These are phyloP conservation scores for Trichoderma erinaceum DNA, from an alignment of 495 filamentous ascomycete genomes.

Conservation along the genomic window DNA sequence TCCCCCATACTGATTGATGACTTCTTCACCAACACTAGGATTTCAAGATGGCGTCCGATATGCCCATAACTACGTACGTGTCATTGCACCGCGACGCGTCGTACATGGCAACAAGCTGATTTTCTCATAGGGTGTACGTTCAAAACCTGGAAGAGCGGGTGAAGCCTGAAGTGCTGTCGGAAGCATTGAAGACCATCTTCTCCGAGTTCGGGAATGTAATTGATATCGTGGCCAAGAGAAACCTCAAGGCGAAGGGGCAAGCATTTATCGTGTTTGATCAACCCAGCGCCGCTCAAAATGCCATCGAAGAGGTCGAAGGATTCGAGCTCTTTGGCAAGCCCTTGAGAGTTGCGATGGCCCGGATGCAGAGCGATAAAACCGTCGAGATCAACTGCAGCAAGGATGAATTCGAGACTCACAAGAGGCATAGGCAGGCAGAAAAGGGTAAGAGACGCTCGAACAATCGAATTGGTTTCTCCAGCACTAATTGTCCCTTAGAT, in stretches of 20 bases:
- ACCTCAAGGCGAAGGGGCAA: constrained; percentile 89
- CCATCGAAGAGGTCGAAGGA: constrained; percentile 84
- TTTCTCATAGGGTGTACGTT: constrained; percentile 56
- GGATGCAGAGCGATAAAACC: constrained; percentile 81
- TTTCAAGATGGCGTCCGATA: constrained; percentile 34
- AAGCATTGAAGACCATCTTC: constrained; percentile 73
- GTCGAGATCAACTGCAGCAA: constrained; percentile 64
- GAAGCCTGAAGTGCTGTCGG: constrained; percentile 71
- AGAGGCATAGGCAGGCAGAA: constrained; percentile 77
- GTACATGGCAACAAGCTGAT: constrained; percentile 23
- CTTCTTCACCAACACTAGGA: constrained; percentile 10
- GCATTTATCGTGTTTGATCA: constrained; percentile 92
- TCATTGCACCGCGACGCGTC: constrained; percentile 61
- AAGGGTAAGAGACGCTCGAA: constrained; percentile 56
- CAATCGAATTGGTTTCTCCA: background rate
- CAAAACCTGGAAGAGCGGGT: constrained; percentile 91
- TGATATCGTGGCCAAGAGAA: constrained; percentile 88
- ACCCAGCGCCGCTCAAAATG: constrained; percentile 64
- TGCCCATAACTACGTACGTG: constrained; percentile 54
- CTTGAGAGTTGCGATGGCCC: constrained; percentile 81
- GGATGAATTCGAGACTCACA: constrained; percentile 83
- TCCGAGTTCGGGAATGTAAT: constrained; percentile 84
- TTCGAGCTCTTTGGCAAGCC: constrained; percentile 93
- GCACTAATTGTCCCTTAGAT: constrained; percentile 46
- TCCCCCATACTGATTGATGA: background rate